phyloP scores from a whole-genome alignment of 1,284 basidiomycete genomes.

The Apiotrichum sp. region DNA sequence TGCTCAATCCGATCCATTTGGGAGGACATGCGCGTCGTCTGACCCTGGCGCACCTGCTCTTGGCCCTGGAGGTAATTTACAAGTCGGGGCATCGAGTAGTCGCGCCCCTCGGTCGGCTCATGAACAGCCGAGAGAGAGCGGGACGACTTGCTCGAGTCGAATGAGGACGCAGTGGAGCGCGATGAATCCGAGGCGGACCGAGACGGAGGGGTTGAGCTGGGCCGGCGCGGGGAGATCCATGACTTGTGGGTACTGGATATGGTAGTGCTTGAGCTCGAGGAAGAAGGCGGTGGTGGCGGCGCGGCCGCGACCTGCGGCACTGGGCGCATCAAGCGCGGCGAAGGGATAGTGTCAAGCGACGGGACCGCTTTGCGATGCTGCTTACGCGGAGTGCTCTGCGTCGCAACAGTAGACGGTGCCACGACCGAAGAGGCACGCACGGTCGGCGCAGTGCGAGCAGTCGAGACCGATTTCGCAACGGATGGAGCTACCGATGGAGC shows the following conservation, averaged over 20 bases:
- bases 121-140: neutral
- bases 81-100: conserved; percentile 2
- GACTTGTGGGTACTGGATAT: neutral
- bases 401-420: too few relatives aligned
- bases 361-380: conserved; percentile 25
- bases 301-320: neutral
- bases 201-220: neutral
- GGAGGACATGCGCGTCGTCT: conserved; percentile 26
- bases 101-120: neutral
- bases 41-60: conserved; percentile 34
- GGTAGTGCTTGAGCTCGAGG: neutral
- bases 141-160: neutral
- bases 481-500: neutral
- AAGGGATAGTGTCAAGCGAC: conserved; percentile 9
- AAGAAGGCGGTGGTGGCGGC: conserved; percentile 4
- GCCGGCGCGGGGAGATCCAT: neutral
- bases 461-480: too few relatives aligned
- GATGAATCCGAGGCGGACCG: neutral
- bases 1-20: conserved; percentile 45
- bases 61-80: conserved; percentile 41
- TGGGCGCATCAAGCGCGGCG: neutral
- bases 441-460: too few relatives aligned
- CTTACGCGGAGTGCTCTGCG: too few relatives aligned
- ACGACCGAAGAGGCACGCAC: too few relatives aligned
- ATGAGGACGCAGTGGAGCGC: neutral